Evolutionary conservation across 2,329 filamentous ascomycete genomes (phyloP), one percentile per base, ranked within the genome.

Genomic region (Neofusicoccum laricinum): DNA sequence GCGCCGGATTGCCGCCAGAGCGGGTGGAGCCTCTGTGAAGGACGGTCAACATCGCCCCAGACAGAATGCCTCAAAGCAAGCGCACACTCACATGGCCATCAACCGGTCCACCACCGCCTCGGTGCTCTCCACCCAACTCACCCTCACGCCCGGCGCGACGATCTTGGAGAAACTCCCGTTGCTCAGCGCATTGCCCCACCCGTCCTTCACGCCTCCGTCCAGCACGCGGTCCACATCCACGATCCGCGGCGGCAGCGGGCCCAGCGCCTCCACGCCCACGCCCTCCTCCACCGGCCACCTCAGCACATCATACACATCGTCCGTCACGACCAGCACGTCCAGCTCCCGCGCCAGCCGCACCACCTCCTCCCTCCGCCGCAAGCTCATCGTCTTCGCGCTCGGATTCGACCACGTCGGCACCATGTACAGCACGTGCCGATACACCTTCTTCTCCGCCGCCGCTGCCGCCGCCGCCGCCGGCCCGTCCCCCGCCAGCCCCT

Each of bases 81-180:
- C 12, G 6, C 14, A 25, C 19, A 11, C 58, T 50, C 21, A 61
- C 58, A 50, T 36, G 76, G 88, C 83, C 41, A 82, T 83, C 15
- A 88, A 75, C 17, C 83, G 85, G 71, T 82, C 83, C 5, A 83
- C 82, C 64, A 91, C 77, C 69, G 85, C 87, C 61, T 83, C 80
- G 4, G 87, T 88, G 0, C 85, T 90, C 74, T 97, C 93, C 1
- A 88, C 86, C 93, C 93, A 98, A n/a, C 94, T 94, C 0, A 90
- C 93, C 12, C 94, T 84, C 58, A 90, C 78, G 0, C 94, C 95
- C 0, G 94, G 93, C 0, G 87, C 92, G 30, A 88, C 84, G 41
- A 98, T 87, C 76, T 98, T 98, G 74, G 88, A 92, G 76, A 98
- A 98, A 5, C 89, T 92, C 25, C 90, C 93, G 73, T 97, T 98